Base-by-base conservation (phyloP, 2,329 filamentous ascomycete genomes). In the Aplosporella prunicola region DNA sequence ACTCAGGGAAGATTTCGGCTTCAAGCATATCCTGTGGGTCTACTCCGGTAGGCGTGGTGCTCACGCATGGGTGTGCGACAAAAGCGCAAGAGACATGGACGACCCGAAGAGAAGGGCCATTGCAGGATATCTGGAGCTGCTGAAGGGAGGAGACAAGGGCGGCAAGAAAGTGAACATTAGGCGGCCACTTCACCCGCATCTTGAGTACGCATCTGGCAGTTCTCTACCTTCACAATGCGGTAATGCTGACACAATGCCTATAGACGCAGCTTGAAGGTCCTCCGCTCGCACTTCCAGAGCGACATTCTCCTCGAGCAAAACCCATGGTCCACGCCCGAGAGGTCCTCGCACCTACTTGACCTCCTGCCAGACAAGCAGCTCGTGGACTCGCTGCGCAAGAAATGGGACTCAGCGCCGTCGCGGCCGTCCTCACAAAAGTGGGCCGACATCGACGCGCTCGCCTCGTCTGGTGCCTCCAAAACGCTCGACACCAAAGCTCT, bases 31-130 rank as follows among this genome's bases (percentile, higher is more conserved):
- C 53, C 72, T 98, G 60, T 98, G 91, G 91, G 88, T 98, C 5
- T 98, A 98, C 62, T 98, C 91, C 0, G 91, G 91, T 49, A 82
- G 91, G 61, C 78, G 91, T 72, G 91, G 91, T 66, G 88, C 84
- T 20, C 91, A 98, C 77, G 91, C 91, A 5, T 98, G 91, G 91
- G 83, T 98, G 9, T 96, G 89, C 56, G 91, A 98, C 58, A 84
- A 82, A 54, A 79, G 80, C 40, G 91, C 88, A 1, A 76, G 91
- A 40, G 71, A 71, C 22, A 75, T 98, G 67, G 82, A 93, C 46
- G 91, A 98, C 51, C 75, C 82, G 49, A 87, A 84, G 61, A 76
- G 91, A 39, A 78, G 78, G 48, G 83, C 88, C 0, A 80, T 98
- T 43, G 86, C 86, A 0, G 80, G 83, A 15, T 98, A 96, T 55